Evolutionary conservation across 2,329 filamentous ascomycete species (phyloP).

Genomic region (Byssochlamys sp.): DNA sequence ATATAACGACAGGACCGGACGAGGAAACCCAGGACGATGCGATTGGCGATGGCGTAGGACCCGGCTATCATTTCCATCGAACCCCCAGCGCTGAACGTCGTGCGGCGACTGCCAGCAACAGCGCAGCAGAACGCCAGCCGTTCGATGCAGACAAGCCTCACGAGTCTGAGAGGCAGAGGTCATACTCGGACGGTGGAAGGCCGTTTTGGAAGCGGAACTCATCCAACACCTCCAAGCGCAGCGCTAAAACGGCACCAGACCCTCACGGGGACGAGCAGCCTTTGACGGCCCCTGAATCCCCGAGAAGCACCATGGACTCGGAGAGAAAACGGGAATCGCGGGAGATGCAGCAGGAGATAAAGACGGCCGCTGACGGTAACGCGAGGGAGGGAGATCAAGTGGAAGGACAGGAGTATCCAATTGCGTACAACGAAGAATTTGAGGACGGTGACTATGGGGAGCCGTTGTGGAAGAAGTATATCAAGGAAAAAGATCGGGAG

Average conservation of each 20-base stretch:
- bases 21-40: conserved; percentile 1
- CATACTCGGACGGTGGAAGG: conserved; percentile 4
- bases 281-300: conserved; percentile 24
- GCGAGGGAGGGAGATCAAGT: conserved; percentile 17
- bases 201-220: conserved; percentile 24
- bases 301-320: conserved; percentile 3
- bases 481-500: conserved; percentile 71
- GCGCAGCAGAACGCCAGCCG: neutral
- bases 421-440: conserved; percentile 54
- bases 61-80: conserved; percentile 3
- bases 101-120: neutral
- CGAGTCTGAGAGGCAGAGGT: neutral
- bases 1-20: conserved; percentile 2
- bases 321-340: conserved; percentile 2
- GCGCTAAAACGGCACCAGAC: conserved; percentile 14
- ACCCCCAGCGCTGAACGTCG: conserved; percentile 3
- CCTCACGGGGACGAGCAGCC: conserved; percentile 25
- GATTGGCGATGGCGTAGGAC: neutral
- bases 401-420: conserved; percentile 45
- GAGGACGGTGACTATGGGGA: conserved; percentile 53
- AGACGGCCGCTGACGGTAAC: conserved; percentile 3
- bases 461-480: conserved; percentile 71
- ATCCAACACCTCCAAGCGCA: conserved; percentile 21
- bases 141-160: neutral
- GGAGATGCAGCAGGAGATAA: conserved; percentile 4